These are phyloP conservation scores for Salix koriyanagi DNA, from an alignment of 345 rosid species.

Conservation along the genomic window DNA sequence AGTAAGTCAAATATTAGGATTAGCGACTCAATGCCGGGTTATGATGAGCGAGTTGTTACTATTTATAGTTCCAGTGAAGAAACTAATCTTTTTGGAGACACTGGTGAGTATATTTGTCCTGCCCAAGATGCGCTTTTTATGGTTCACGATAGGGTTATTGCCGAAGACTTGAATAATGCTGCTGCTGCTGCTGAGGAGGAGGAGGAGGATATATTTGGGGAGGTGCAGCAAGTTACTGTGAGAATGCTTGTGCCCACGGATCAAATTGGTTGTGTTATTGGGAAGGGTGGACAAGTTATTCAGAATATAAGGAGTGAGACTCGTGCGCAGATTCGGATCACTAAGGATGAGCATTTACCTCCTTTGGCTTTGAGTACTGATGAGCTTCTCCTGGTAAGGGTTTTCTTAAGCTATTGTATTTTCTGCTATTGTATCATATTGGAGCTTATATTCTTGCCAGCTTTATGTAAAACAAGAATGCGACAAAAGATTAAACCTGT, in stretches of 20 bases:
- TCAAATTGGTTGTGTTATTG: constrained; percentile 35
- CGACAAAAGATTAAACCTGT: background rate
- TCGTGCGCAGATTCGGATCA: constrained; percentile 32
- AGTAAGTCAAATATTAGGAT: constrained; percentile 29
- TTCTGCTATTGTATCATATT: background rate
- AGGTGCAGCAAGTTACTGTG: constrained; percentile 19
- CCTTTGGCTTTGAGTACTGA: constrained; percentile 25
- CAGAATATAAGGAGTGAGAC: constrained; percentile 32
- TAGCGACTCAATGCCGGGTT: constrained; percentile 29
- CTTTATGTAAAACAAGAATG: background rate
- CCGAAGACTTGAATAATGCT: constrained; percentile 18
- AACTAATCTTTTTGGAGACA: constrained; percentile 24
- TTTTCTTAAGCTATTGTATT: background rate
- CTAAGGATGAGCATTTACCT: constrained; percentile 29
- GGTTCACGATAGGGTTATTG: constrained; percentile 29
- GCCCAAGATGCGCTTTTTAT: constrained; percentile 33
- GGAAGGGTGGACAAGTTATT: constrained; percentile 37
- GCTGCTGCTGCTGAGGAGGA: background rate
- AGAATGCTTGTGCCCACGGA: constrained; percentile 34
- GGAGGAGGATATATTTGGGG: background rate
- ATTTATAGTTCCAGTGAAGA: constrained; percentile 25
- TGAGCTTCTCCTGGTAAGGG: constrained; percentile 29
- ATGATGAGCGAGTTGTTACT: constrained; percentile 31
- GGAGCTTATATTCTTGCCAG: background rate
- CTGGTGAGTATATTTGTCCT: constrained; percentile 23